phyloP scores from a whole-genome alignment of 176 grass and related monocot genomes.

The Avena atlantica region DNA sequence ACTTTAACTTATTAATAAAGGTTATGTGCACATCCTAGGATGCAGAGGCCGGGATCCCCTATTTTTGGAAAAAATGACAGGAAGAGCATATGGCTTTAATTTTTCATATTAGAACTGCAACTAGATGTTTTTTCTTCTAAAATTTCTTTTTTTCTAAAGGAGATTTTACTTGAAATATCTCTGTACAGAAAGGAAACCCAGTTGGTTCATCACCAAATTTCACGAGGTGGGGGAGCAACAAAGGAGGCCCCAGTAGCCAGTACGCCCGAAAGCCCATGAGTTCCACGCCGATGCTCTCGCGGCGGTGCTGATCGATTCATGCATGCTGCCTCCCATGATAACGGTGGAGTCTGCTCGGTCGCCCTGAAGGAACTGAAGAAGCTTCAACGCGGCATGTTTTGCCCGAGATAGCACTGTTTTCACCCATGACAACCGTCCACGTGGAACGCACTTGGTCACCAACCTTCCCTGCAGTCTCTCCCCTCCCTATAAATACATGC shows the following conservation, averaged over 20 bases:
- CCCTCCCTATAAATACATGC: constrained; percentile 38
- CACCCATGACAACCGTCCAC: background rate
- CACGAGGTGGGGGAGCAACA: background rate
- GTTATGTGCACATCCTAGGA: too few species aligned
- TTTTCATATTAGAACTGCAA: background rate
- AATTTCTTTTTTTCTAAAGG: background rate
- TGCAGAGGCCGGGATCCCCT: too few species aligned
- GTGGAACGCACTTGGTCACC: background rate
- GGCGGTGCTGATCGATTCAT: background rate
- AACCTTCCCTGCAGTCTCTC: background rate
- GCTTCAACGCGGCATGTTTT: constrained; percentile 10
- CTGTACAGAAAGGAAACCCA: background rate
- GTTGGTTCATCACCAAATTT: background rate
- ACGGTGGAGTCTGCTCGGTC: background rate
- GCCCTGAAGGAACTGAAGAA: background rate
- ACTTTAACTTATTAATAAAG: too few species aligned
- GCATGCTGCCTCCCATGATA: background rate
- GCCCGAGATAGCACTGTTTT: background rate
- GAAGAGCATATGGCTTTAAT: too few species aligned
- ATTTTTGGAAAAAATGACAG: too few species aligned
- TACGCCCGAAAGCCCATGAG: background rate
- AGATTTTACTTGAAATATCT: background rate
- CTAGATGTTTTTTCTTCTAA: background rate
- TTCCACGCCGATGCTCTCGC: background rate
- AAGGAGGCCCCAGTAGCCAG: background rate